Conservation (phyloP, 1,284 basidiomycete species). For the Leccinum subatratum region DNA sequence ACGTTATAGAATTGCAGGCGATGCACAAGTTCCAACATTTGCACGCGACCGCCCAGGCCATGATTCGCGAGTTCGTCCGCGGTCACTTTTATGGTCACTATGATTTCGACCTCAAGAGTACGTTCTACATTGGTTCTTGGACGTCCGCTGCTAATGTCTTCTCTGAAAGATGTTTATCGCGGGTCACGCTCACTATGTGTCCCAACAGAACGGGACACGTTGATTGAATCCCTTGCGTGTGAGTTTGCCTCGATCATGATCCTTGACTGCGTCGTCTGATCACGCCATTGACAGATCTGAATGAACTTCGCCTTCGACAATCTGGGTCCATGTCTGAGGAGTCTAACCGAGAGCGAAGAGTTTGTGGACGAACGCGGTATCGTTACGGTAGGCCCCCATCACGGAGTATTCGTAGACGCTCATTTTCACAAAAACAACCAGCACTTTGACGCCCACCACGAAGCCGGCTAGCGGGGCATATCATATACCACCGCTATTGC, state of each 20-base stretch:
- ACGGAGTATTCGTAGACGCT: no score
- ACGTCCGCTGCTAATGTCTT: slow-evolving; percentile 4
- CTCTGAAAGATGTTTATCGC: slow-evolving; percentile 82
- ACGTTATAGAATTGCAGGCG: slow-evolving; percentile 93
- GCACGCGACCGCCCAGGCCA: slow-evolving; percentile 86
- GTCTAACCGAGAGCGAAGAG: no score
- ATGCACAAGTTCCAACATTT: slow-evolving; percentile 98
- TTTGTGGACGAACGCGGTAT: no score
- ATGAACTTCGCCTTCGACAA: slow-evolving; percentile 76
- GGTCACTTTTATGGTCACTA: slow-evolving; percentile 99
- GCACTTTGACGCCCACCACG: slow-evolving; percentile 99
- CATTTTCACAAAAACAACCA: slow-evolving; percentile 98
- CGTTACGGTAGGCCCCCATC: no score
- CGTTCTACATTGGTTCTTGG: slow-evolving; percentile 71
- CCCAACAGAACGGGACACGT: slow-evolving; percentile 99
- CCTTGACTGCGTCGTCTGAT: slow-evolving; percentile 4
- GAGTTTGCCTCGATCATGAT: slow-evolving; percentile 22
- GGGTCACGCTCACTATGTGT: slow-evolving; percentile 84
- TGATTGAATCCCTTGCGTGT: slow-evolving; percentile 94
- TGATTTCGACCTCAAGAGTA: slow-evolving; percentile 93
- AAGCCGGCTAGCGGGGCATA: slow-evolving; percentile 98
- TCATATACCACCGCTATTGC: slow-evolving; percentile 89
- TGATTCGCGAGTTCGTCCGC: slow-evolving; percentile 96
- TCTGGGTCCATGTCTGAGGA: slow-evolving; percentile 48
- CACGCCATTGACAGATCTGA: slow-evolving; percentile 50